These are phyloP conservation scores for Eucalyptus polybractea DNA, from an alignment of 345 rosid species.

Conservation along the genomic window DNA sequence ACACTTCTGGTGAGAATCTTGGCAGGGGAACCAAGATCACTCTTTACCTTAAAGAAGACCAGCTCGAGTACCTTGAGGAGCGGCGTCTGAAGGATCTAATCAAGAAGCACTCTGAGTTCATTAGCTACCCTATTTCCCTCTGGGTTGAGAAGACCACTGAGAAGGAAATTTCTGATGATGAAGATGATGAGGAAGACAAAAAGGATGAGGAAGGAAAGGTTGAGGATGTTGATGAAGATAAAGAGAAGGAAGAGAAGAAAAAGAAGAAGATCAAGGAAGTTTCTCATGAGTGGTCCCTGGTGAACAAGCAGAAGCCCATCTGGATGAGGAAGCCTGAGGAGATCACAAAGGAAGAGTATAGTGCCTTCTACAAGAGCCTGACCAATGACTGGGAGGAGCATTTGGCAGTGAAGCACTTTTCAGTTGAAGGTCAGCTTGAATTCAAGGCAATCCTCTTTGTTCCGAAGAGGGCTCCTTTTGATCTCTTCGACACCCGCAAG, in stretches of 20 bases:
- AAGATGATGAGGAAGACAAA: constrained; percentile 8
- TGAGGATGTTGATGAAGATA: constrained; percentile 13
- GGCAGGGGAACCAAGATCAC: not conserved
- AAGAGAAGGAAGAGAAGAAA: constrained; percentile 35
- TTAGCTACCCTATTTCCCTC: not conserved
- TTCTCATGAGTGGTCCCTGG: constrained; percentile 69
- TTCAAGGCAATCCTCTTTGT: constrained; percentile 82
- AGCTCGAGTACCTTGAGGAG: constrained; percentile 1
- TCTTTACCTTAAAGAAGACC: not conserved
- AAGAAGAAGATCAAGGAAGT: constrained; percentile 91
- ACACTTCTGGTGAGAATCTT: not conserved
- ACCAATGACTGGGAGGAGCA: constrained; percentile 93
- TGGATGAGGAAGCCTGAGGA: constrained; percentile 96
- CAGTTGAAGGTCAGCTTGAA: constrained; percentile 82
- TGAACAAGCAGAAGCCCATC: constrained; percentile 85
- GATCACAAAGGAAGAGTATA: constrained; percentile 66
- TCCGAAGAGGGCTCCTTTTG: constrained; percentile 82
- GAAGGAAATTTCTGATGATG: not conserved
- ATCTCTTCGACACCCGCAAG: constrained; percentile 78
- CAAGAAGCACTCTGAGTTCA: not conserved
- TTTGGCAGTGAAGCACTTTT: constrained; percentile 68
- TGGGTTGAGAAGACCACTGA: not conserved
- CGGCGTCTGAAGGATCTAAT: not conserved
- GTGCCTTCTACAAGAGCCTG: constrained; percentile 86
- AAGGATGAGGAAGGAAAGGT: constrained; percentile 11